Evolutionary conservation across 1,284 basidiomycete genomes (phyloP).

Genomic region (Cyathus olla): DNA sequence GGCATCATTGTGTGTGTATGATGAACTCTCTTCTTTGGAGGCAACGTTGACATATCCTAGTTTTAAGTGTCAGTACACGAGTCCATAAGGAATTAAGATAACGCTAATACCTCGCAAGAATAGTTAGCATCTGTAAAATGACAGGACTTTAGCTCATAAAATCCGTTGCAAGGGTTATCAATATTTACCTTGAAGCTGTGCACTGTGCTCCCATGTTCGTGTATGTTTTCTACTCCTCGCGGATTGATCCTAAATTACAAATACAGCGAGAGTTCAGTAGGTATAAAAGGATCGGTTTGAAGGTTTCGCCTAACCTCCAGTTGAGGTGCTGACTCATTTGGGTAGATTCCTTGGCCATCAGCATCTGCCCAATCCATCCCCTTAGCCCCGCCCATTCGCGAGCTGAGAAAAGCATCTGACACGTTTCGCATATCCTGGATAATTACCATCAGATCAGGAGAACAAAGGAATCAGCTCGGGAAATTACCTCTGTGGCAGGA

Average conservation of each 20-base stretch:
- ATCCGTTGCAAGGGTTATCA: conserved; percentile 2
- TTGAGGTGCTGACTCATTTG: conserved; percentile 57
- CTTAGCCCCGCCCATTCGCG: conserved; percentile 53
- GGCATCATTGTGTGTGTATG: conserved; percentile 59
- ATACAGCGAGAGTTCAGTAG: conserved; percentile 16
- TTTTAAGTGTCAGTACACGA: conserved; percentile 4
- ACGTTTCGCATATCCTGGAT: conserved; percentile 36
- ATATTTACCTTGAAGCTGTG: conserved; percentile 54
- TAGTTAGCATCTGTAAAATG: conserved; percentile 48
- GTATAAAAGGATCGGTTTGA: conserved; percentile 15
- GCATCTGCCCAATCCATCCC: conserved; percentile 62
- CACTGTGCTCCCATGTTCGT: conserved; percentile 66
- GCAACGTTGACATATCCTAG: conserved; percentile 62
- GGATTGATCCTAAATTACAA: conserved; percentile 51
- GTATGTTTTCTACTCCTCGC: conserved; percentile 65
- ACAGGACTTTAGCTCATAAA: conserved; percentile 22
- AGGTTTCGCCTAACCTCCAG: conserved; percentile 56
- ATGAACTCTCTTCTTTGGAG: conserved; percentile 69
- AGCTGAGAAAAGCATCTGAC: conserved; percentile 50
- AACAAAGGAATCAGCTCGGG: not conserved
- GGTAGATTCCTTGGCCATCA: conserved; percentile 59
- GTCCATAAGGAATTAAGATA: conserved; percentile 16
- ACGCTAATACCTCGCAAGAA: conserved; percentile 52
- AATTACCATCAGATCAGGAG: too few relatives aligned
- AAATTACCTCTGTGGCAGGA: conserved; percentile 29